phyloP scores from a whole-genome alignment of 805 yeast species.

The Soucietia sequanensis region DNA sequence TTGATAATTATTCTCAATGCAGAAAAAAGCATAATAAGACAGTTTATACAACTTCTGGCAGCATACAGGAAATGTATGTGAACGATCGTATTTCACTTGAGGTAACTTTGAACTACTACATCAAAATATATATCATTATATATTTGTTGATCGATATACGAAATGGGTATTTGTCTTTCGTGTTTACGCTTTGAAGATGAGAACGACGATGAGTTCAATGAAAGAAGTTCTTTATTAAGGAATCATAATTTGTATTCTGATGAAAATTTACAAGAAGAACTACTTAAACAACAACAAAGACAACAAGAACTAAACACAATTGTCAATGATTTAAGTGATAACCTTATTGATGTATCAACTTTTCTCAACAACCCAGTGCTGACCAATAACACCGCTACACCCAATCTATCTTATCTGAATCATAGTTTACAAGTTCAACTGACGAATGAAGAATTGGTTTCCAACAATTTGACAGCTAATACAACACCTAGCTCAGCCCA shows the following conservation, averaged over 20 bases:
- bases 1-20: no score
- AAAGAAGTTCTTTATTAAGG: conserved; percentile 35
- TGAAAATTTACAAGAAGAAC: conserved; percentile 34
- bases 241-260: conserved; percentile 27
- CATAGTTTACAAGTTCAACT: conserved; percentile 3
- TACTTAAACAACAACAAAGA: conserved; percentile 41
- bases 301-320: conserved; percentile 47
- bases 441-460: conserved; percentile 1
- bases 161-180: conserved; percentile 51
- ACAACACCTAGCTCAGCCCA: no score
- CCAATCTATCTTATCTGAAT: conserved; percentile 3
- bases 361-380: conserved; percentile 19
- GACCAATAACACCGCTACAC: conserved; percentile 5
- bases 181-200: conserved; percentile 36
- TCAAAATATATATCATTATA: no score
- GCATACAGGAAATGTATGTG: no score
- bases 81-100: no score
- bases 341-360: conserved; percentile 36
- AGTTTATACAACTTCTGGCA: no score
- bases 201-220: conserved; percentile 38
- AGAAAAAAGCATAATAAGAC: no score
- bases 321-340: conserved; percentile 42
- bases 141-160: neutral
- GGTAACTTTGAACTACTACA: no score
- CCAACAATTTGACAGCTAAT: neutral